Percentiles rank a stretch among this genome's conserved stretches.
Evolutionary conservation across 2,329 filamentous ascomycete genomes (phyloP).

Genomic region (Cryphonectria naterciae): DNA sequence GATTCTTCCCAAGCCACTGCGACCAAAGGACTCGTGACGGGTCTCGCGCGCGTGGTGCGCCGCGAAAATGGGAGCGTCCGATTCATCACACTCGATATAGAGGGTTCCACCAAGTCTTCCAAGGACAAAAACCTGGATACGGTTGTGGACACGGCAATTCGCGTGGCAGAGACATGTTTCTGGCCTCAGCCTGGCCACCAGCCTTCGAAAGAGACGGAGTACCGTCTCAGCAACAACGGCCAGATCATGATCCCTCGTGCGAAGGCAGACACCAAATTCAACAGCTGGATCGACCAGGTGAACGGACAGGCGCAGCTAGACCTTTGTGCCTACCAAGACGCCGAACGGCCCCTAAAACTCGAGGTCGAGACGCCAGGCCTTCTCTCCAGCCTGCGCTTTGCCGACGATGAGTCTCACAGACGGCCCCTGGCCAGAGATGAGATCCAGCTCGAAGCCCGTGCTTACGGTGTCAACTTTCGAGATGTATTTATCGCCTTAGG

Average conservation of each 20-base stretch:
- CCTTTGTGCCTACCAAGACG: conserved; percentile 19
- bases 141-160: background rate
- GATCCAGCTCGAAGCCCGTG: conserved; percentile 32
- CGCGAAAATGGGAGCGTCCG: conserved; percentile 30
- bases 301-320: background rate
- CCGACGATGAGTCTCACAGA: conserved; percentile 23
- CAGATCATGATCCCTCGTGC: conserved; percentile 24
- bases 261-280: conserved; percentile 25
- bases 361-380: conserved; percentile 25
- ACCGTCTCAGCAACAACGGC: conserved; percentile 6
- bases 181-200: background rate
- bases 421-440: conserved; percentile 29
- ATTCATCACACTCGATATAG: conserved; percentile 36
- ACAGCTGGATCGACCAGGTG: conserved; percentile 20
- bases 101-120: background rate
- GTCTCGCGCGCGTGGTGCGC: conserved; percentile 29
- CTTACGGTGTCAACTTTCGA: conserved; percentile 41
- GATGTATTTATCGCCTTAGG: conserved; percentile 43
- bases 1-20: conserved; percentile 6
- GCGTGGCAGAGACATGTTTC: background rate
- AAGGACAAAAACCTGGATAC: background rate
- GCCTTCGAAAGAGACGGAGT: conserved; percentile 7
- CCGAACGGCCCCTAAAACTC: conserved; percentile 18
- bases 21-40: conserved; percentile 27
- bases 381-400: conserved; percentile 28